Evolutionary conservation across 805 yeast genomes (phyloP), one percentile per base, ranked within the genome.

Genomic region (Lachancea waltii): DNA sequence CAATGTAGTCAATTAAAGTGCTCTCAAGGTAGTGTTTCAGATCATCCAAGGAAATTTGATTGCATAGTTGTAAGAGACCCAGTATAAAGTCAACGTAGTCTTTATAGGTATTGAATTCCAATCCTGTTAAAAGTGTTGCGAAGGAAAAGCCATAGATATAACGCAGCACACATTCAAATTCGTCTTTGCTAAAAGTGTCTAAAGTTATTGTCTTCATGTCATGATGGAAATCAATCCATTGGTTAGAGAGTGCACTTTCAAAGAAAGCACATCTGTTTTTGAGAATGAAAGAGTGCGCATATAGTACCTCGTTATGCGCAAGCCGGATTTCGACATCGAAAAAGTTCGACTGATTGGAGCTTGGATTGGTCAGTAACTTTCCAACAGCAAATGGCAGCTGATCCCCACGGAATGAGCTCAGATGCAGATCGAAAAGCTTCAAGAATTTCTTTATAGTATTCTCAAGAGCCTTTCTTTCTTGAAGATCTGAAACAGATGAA

Each of bases 11-110:
- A 40, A 74, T 71, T 14, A 83, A 58, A 28, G 70, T 70, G 25
- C 75, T 54, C 50, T 87, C 87, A 36, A 85, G 72, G 24, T 75
- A 59, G 30, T 73, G 70, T 42, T 78, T 78, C 30, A 85, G 63
- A 10, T 73, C 77, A 22, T 70, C 67, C 21, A 85, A 50, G 46
- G 83, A 55, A 7, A 86, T 55, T 47, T 79, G 80, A 51, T 85
- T 89, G 3, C 83, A 61, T 3, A 75, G 55, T 36, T 73, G 77
- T 38, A 84, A 64, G 23, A 83, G 51, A 9, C 77, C 84, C 17
- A 87, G 61, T 3, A 77, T 61, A 15, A 46, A 44, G 14, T 49
- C 46, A 2, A 55, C 27, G 22, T 42, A 42, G 8, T 49, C 49
- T 4, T 31, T 26, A 17, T 35, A 45, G 8, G 25, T 37, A 10